Base-by-base conservation (phyloP, 2,329 filamentous ascomycete genomes). In the Venturia pyrina region DNA sequence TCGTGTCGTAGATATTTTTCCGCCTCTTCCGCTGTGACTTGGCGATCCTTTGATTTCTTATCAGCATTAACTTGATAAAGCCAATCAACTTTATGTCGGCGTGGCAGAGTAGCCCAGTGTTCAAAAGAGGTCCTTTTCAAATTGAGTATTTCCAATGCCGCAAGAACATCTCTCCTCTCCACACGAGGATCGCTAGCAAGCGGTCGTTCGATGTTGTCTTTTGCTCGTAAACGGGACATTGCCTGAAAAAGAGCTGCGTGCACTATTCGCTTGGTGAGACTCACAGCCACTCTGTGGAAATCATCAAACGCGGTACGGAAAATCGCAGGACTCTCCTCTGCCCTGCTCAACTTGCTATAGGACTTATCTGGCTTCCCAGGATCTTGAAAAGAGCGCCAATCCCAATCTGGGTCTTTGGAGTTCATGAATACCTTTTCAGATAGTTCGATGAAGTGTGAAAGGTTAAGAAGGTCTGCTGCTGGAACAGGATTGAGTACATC, bases 271-370 rank as follows among this genome's bases (percentile, higher is more conserved):
- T 84, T 85, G 0, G 89, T 93, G 17, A 95, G 69, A 64, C 84
- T 89, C 1, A 89, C 74, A 0, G 83, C 80, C 1, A 96, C 75
- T 10, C 84, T 83, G 71, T 92, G 82, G 57, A 96, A 88, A 70
- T 95, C 90, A 5, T 85, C 82, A n/a, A 96, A 82, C 0, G 89
- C 87, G 1, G 90, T 92, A 7, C 87, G 84, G 69, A 89, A 87
- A 28, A 96, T 84, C 0, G 88, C 85, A 0, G 92, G 92, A 19
- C 40, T 62, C 37, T 62, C 60, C 34, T 83, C 81, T 24, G 82
- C 81, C 80, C 43, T 78, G 79, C 90, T 90, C 96, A 72, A 90
- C 92, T 65, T 85, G 82, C 65, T 86, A 84, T 15, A 80, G 77
- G 53, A 83, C 78, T 1, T 79, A 74, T 15, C 82, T 81, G 67